Base-by-base conservation (phyloP, 805 yeast genomes). In the Kazachstania viticola region DNA sequence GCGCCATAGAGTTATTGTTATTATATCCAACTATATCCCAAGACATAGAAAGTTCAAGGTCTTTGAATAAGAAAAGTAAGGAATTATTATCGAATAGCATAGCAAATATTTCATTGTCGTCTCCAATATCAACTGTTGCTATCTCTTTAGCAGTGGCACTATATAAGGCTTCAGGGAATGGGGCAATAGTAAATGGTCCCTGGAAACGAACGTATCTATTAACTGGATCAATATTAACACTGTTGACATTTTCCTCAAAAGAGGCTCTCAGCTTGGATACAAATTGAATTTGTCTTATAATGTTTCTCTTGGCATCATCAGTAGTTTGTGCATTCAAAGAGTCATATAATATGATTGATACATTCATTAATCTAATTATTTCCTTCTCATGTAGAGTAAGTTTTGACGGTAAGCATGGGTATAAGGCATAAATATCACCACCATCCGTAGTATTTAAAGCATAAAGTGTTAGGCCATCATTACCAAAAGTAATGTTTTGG, bases 391-490 rank as follows among this genome's bases (percentile, higher is more conserved):
- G 17, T 9, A 46, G 17, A 5, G 26, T 18, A 6, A 47, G 18
- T 8, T 23, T 27, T 7, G 40, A 25, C 0, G 87, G 83, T 14
- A 70, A 44, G 48, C 75, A 76, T n/a, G 91, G 91, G 39, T 67
- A 72, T 3, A 79, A 54, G 1, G 68, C 59, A 44, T 66, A 76
- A 1, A 80, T 37, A 39, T 79, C 81, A 11, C 50, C 48, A 13
- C 78, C 74, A 32, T 73, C 79, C 8, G 56, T 47, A 8, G 67
- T 19, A 28, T 41, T 66, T 32, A 73, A 43, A 7, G 76, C 46
- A 43, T 68, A 73, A 14, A 79, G 53, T 0, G 80, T 65, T 31
- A 78, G 44, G 3, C 64, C 62, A 9, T 76, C 77, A 14, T 38
- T 30, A 28, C 56, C 41, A 19, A 56, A 50, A 6, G 39, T 27